phyloP scores from a whole-genome alignment of 2,329 filamentous ascomycete genomes.

The Hymenoscyphus linearis region DNA sequence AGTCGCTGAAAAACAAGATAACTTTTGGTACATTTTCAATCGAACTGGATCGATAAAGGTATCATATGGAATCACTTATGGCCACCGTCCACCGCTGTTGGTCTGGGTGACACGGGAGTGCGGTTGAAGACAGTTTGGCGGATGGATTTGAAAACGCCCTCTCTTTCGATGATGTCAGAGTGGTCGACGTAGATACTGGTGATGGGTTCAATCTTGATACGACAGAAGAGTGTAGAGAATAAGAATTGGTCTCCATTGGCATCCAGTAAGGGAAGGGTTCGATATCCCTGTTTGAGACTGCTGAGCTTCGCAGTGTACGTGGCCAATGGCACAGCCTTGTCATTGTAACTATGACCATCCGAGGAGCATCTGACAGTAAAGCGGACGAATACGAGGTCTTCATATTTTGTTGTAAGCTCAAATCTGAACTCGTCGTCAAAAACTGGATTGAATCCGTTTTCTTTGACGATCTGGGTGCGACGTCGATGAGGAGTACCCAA shows the following conservation, averaged over 20 bases:
- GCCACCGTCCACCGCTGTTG: slow-evolving; percentile 20
- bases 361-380: slow-evolving; percentile 86
- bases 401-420: slow-evolving; percentile 86
- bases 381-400: slow-evolving; percentile 86
- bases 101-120: slow-evolving; percentile 28
- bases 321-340: slow-evolving; percentile 62
- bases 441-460: slow-evolving; percentile 89
- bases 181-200: slow-evolving; percentile 52
- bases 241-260: slow-evolving; percentile 86
- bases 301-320: slow-evolving; percentile 90
- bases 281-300: slow-evolving; percentile 86
- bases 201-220: slow-evolving; percentile 62
- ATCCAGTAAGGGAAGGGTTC: slow-evolving; percentile 85
- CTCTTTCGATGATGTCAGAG: slow-evolving; percentile 38
- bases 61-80: slow-evolving; percentile 21
- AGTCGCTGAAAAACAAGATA: slow-evolving; percentile 17
- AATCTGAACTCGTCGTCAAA: slow-evolving; percentile 79
- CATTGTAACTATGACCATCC: slow-evolving; percentile 66
- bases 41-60: slow-evolving; percentile 9
- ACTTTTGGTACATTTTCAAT: slow-evolving; percentile 19
- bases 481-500: slow-evolving; percentile 69
- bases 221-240: slow-evolving; percentile 91
- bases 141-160: slow-evolving; percentile 51
- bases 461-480: slow-evolving; percentile 73
- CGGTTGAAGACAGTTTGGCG: slow-evolving; percentile 55